phyloP scores from a whole-genome alignment of 129 eudicot genomes.

The Gnaphalium uliginosum region DNA sequence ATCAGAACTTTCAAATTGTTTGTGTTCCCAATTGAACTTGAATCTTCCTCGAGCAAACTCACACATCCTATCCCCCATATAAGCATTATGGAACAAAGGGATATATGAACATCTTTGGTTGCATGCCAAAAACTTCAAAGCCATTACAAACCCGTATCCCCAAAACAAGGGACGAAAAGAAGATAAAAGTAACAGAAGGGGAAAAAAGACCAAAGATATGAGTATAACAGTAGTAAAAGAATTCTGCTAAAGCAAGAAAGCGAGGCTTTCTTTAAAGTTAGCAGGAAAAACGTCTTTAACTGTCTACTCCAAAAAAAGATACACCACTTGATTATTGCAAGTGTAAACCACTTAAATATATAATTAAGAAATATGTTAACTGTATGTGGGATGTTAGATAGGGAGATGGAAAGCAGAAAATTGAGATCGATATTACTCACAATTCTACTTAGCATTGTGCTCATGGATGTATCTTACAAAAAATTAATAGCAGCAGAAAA shows the following conservation, averaged over 20 bases:
- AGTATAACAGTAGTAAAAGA: not conserved
- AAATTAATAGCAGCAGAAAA: not conserved
- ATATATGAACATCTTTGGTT: too few relatives aligned
- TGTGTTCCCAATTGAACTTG: not conserved
- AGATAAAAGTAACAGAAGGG: not conserved
- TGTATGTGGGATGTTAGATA: not conserved
- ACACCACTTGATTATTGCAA: not conserved
- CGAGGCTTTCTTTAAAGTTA: constrained; percentile 8
- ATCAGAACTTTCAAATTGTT: not conserved
- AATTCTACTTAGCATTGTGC: constrained; percentile 24
- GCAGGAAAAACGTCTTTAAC: not conserved
- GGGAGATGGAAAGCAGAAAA: constrained; percentile 16
- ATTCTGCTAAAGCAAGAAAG: constrained; percentile 3
- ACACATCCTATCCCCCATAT: too few relatives aligned
- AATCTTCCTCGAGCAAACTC: too few relatives aligned
- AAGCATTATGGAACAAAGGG: too few relatives aligned
- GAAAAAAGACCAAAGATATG: not conserved
- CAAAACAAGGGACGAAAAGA: not conserved
- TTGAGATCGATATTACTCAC: constrained; percentile 16
- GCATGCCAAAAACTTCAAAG: not conserved
- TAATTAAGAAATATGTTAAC: not conserved
- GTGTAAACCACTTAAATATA: not conserved
- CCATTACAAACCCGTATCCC: not conserved
- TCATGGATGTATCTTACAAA: not conserved
- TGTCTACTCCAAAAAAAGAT: not conserved